Percentiles rank a stretch among this genome's conserved stretches.
Evolutionary conservation across 75 land plant genomes (phyloP).

Genomic region (Sequoiadendron giganteum): DNA sequence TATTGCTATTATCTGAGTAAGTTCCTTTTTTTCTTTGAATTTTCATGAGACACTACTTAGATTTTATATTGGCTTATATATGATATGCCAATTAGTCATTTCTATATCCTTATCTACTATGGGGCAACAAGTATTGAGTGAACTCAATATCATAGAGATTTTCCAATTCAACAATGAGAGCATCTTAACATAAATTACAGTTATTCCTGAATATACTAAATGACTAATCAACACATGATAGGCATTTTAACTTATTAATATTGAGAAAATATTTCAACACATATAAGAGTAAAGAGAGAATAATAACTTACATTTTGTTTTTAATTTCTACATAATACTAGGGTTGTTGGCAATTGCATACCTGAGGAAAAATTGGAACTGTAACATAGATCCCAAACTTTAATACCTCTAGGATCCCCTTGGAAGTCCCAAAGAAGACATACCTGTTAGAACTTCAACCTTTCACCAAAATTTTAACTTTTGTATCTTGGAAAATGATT

Average conservation of each 20-base stretch:
- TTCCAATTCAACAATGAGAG: not conserved
- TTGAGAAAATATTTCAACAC: not conserved
- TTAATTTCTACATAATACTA: constrained; percentile 60
- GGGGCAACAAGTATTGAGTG: not conserved
- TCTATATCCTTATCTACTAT: not conserved
- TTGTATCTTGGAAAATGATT: too few species aligned
- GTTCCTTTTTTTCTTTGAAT: not conserved
- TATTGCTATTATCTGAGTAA: not conserved
- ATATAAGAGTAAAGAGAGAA: not conserved
- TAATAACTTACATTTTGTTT: constrained; percentile 48
- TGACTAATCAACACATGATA: not conserved
- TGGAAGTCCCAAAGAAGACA: constrained; percentile 74
- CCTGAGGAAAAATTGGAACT: constrained; percentile 69
- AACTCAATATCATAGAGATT: not conserved
- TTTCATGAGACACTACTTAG: not conserved
- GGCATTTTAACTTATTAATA: too few species aligned
- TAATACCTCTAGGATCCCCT: constrained; percentile 71
- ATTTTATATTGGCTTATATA: not conserved
- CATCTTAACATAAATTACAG: not conserved
- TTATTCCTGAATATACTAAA: not conserved
- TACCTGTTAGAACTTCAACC: constrained; percentile 3
- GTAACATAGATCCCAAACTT: constrained; percentile 73
- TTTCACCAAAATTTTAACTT: too few species aligned
- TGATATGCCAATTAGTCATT: not conserved
- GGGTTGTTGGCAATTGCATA: constrained; percentile 65